Conservation (phyloP, 257 asterid genomes). For the Nicotiana obtusifolia region DNA sequence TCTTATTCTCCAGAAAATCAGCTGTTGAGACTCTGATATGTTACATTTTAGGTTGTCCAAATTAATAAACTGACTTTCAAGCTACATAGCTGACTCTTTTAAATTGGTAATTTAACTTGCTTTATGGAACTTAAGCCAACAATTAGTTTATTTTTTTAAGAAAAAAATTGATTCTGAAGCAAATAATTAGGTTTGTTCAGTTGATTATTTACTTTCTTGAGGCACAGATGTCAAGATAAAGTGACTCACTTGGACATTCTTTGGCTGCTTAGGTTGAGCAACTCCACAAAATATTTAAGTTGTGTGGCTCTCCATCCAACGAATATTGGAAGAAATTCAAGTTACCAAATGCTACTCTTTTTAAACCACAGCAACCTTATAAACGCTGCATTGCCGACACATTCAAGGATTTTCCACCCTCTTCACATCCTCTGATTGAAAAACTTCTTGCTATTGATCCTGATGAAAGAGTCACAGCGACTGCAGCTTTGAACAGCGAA, state of each 20-base stretch:
- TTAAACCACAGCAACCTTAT: conserved; percentile 78
- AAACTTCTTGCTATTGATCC: conserved; percentile 81
- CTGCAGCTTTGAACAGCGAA: conserved; percentile 62
- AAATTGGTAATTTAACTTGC: neutral
- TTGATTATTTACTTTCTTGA: neutral
- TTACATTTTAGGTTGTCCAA: neutral
- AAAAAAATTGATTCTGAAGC: neutral
- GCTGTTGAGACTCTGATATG: neutral
- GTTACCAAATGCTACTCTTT: conserved; percentile 68
- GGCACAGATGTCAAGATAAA: neutral
- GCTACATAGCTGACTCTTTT: neutral
- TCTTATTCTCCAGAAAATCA: neutral
- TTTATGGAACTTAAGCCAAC: neutral
- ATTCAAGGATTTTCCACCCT: conserved; percentile 68
- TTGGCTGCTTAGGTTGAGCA: conserved; percentile 66
- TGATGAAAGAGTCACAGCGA: conserved; percentile 70
- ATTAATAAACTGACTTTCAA: neutral
- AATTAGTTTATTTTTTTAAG: neutral
- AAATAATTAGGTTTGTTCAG: neutral
- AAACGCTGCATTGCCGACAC: conserved; percentile 56
- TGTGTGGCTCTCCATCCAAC: conserved; percentile 87
- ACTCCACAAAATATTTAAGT: conserved; percentile 81
- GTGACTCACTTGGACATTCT: conserved; percentile 2
- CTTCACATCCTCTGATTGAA: conserved; percentile 55
- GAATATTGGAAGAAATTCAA: conserved; percentile 84